Evolutionary conservation across 169 alveolate species (phyloP).

Genomic region (Eimeria tenella): DNA sequence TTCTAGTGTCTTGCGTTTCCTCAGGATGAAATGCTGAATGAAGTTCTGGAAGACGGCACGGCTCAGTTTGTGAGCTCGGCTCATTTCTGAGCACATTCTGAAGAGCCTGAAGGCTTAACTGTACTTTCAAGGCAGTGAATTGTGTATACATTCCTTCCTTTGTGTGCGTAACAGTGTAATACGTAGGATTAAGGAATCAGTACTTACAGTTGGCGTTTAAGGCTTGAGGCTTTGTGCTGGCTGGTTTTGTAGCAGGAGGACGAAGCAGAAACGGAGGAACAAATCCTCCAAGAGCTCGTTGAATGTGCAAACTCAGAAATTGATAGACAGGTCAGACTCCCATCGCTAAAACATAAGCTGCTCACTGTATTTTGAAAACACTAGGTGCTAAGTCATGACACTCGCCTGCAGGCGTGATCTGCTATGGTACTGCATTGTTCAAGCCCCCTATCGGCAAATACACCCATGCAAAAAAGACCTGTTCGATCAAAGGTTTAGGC

Average conservation of each 20-base stretch:
- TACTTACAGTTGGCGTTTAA: background rate
- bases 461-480: too few relatives aligned
- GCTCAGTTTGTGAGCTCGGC: slow-evolving; percentile 18
- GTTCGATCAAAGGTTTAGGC: too few relatives aligned
- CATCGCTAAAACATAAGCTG: background rate
- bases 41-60: slow-evolving; percentile 47
- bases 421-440: too few relatives aligned
- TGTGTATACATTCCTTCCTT: background rate
- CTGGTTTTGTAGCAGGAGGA: slow-evolving; percentile 3
- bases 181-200: background rate
- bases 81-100: background rate
- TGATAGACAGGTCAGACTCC: background rate
- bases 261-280: slow-evolving; percentile 37
- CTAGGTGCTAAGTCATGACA: too few relatives aligned
- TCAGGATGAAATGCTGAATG: slow-evolving; percentile 44
- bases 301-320: slow-evolving; percentile 15
- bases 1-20: background rate
- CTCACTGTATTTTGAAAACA: too few relatives aligned
- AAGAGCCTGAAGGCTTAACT: background rate
- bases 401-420: too few relatives aligned
- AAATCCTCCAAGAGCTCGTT: background rate
- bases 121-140: background rate
- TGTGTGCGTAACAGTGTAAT: too few relatives aligned
- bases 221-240: background rate
- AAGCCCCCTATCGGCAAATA: too few relatives aligned